A percentile compares a stretch with the other conserved stretches of the same genome.
Evolutionary conservation across 78 protist genomes (phyloP).

Genomic region (Diacronema lutheri): DNA sequence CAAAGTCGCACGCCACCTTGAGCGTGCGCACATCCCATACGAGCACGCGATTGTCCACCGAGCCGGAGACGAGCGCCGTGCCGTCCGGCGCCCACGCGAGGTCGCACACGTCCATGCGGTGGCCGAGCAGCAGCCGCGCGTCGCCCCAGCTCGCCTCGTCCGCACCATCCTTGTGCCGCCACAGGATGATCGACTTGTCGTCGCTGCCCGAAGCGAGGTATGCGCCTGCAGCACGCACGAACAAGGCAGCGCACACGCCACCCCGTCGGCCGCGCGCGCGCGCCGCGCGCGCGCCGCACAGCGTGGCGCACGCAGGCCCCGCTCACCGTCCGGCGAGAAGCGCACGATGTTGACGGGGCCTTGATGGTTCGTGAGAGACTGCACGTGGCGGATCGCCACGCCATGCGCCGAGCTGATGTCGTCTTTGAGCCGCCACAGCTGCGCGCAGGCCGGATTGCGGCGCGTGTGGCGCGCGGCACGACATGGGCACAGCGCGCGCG

Average conservation of each 20-base stretch:
- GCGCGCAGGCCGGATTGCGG: too few relatives aligned
- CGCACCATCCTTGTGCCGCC: not conserved
- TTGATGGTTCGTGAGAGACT: conserved; percentile 18
- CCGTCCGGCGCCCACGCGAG: conserved; percentile 51
- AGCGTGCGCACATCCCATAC: conserved; percentile 33
- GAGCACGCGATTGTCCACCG: conserved; percentile 46
- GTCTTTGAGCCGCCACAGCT: too few relatives aligned
- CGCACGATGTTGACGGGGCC: conserved; percentile 52
- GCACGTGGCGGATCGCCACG: not conserved
- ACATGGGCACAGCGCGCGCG: too few relatives aligned
- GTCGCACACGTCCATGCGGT: conserved; percentile 48
- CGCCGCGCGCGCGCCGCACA: too few relatives aligned
- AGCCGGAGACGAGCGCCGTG: conserved; percentile 3
- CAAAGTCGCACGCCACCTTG: conserved; percentile 11
- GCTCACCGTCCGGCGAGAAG: conserved; percentile 32
- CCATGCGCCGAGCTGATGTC: too few relatives aligned
- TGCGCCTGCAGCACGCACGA: too few relatives aligned
- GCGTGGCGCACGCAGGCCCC: too few relatives aligned
- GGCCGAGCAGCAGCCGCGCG: conserved; percentile 11
- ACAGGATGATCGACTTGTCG: conserved; percentile 31
- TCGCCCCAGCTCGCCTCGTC: not conserved
- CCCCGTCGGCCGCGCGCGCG: not conserved
- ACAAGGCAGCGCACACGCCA: too few relatives aligned
- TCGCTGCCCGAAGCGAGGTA: conserved; percentile 49
- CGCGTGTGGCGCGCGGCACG: too few relatives aligned